Percentiles rank a stretch among this genome's conserved stretches.
Conservation (phyloP, 768 basidiomycete genomes). For the Tylopilus felleus region DNA sequence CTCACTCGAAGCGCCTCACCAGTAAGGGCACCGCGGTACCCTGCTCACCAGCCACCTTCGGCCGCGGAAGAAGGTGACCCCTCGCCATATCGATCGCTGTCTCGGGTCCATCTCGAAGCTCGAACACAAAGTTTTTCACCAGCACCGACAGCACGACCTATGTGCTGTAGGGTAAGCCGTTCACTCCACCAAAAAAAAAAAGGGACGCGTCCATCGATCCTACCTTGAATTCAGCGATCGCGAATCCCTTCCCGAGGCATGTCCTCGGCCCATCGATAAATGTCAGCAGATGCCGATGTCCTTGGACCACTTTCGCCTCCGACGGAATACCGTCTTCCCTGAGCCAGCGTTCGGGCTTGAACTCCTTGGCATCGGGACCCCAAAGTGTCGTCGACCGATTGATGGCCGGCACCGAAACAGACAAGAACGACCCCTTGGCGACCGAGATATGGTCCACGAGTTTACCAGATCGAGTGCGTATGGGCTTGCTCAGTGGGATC, state of each 20-base stretch:
- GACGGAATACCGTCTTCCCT: constrained; percentile 25
- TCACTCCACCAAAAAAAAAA: neutral
- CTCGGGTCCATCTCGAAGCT: constrained; percentile 18
- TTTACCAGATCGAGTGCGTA: constrained; percentile 42
- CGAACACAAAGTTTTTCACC: constrained; percentile 31
- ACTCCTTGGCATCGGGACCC: constrained; percentile 58
- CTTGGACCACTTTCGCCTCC: constrained; percentile 44
- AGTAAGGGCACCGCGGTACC: constrained; percentile 15
- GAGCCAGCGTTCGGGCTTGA: constrained; percentile 66
- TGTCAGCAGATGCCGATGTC: constrained; percentile 48
- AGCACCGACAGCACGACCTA: constrained; percentile 45
- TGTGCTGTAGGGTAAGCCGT: neutral
- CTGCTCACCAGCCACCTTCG: constrained; percentile 22
- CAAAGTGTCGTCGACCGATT: constrained; percentile 55
- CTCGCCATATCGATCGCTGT: constrained; percentile 9
- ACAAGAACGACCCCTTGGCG: constrained; percentile 44
- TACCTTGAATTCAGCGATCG: constrained; percentile 27
- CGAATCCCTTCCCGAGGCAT: constrained; percentile 25
- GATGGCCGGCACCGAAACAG: constrained; percentile 41
- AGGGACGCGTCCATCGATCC: no score
- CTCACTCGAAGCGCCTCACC: constrained; percentile 7
- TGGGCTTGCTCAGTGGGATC: constrained; percentile 52
- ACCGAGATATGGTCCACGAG: constrained; percentile 40
- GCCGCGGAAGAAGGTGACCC: constrained; percentile 19
- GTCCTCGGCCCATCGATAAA: constrained; percentile 52